Conservation (phyloP, 176 grass and related monocot species). For the Coix lacrymajobi region DNA sequence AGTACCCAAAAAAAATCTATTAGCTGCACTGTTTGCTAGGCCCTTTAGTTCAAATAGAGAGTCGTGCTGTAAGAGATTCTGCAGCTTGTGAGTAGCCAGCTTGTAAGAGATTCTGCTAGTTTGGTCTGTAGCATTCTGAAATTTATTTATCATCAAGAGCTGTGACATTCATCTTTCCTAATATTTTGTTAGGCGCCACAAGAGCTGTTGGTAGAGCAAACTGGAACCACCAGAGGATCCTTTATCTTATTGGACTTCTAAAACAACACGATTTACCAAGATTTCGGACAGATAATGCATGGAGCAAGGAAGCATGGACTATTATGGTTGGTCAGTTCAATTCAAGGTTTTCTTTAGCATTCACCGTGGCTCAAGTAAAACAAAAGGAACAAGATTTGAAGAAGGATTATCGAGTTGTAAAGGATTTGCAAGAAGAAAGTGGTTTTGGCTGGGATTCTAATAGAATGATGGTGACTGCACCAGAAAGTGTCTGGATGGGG, state of each 20-base stretch:
- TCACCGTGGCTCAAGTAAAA: background rate
- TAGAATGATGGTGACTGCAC: background rate
- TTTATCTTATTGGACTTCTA: too few relatives aligned
- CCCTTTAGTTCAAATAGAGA: background rate
- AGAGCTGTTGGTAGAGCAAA: background rate
- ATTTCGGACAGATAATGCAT: background rate
- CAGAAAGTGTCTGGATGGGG: background rate
- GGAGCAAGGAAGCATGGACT: background rate
- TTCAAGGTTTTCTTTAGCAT: background rate
- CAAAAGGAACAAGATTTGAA: slow-evolving; percentile 18
- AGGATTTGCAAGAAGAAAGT: background rate
- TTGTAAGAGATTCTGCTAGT: too few relatives aligned
- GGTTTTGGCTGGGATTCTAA: background rate
- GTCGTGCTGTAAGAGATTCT: background rate
- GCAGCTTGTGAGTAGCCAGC: background rate
- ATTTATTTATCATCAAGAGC: too few relatives aligned
- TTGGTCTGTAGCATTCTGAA: too few relatives aligned
- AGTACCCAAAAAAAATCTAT: background rate
- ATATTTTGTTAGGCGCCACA: background rate
- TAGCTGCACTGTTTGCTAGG: background rate
- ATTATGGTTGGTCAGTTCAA: background rate
- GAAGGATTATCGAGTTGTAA: background rate
- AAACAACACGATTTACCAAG: background rate
- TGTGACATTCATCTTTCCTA: background rate
- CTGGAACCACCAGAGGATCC: background rate